phyloP scores from a whole-genome alignment of 169 alveolate species.

The Amoebophrya sp. region DNA sequence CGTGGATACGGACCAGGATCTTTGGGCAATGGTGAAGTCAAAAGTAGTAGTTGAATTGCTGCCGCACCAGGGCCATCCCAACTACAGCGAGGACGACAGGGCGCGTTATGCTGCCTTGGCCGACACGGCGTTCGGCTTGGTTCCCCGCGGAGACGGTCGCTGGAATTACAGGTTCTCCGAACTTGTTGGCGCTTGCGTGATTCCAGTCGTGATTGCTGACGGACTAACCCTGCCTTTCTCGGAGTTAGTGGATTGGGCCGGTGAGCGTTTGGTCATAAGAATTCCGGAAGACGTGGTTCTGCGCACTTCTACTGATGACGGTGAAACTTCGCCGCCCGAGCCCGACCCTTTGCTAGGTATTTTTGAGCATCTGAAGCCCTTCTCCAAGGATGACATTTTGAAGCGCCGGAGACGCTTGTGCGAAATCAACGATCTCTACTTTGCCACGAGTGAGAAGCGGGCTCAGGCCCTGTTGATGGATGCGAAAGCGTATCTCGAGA shows the following conservation, averaged over 20 bases:
- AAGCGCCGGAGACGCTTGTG: not conserved
- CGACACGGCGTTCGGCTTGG: not conserved
- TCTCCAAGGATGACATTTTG: not conserved
- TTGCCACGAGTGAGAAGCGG: not conserved
- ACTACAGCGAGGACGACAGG: not conserved
- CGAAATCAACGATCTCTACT: not conserved
- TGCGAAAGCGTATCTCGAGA: too few species aligned
- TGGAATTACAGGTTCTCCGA: not conserved
- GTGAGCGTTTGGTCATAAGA: not conserved
- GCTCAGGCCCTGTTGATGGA: not conserved
- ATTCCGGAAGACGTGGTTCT: not conserved
- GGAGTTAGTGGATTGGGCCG: not conserved
- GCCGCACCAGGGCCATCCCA: not conserved
- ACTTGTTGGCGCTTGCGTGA: not conserved
- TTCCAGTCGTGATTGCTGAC: not conserved
- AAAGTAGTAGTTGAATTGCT: not conserved
- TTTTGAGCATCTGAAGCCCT: not conserved
- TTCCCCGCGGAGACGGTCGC: not conserved
- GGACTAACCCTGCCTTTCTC: not conserved
- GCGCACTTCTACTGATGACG: not conserved
- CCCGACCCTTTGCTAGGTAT: not conserved
- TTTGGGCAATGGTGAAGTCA: too few species aligned
- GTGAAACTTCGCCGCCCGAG: not conserved
- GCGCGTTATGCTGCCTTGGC: not conserved
- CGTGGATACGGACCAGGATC: too few species aligned